phyloP scores from a whole-genome alignment of 345 rosid species.

The Nephelium lappaceum region DNA sequence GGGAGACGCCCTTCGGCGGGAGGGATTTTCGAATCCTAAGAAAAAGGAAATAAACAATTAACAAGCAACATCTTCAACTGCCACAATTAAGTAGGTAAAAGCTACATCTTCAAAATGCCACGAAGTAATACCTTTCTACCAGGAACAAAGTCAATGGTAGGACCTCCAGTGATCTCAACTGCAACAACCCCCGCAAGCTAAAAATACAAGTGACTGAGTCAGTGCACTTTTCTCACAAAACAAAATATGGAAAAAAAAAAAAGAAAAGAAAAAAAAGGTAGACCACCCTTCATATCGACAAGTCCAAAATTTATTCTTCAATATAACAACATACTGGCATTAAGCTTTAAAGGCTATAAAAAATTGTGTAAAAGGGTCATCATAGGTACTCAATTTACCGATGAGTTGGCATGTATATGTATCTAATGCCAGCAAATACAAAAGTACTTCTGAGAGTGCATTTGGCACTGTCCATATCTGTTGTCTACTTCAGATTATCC shows the following conservation, averaged over 20 bases:
- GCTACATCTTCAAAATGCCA: conserved; percentile 12
- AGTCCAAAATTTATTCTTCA: neutral
- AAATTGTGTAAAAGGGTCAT: neutral
- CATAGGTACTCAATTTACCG: neutral
- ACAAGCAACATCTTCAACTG: too few species aligned
- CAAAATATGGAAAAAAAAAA: neutral
- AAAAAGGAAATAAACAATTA: conserved; percentile 10
- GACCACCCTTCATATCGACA: neutral
- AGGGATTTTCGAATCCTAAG: conserved; percentile 70
- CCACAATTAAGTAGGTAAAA: neutral
- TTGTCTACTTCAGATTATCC: neutral
- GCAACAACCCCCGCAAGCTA: conserved; percentile 99
- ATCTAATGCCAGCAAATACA: neutral
- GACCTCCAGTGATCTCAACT: conserved; percentile 95
- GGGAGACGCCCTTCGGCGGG: conserved; percentile 92
- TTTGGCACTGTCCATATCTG: neutral
- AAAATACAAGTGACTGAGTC: conserved; percentile 14
- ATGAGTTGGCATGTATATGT: neutral
- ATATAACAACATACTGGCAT: neutral
- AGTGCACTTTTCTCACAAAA: neutral
- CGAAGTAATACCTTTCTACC: conserved; percentile 71
- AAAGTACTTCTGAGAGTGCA: neutral
- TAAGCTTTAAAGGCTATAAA: neutral
- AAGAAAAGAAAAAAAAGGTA: conserved; percentile 6
- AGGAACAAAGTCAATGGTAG: conserved; percentile 75